Percentiles rank a stretch among this genome's conserved stretches.
phyloP scores from a whole-genome alignment of 139 green algal species.

The Chlorella sorokiniana region DNA sequence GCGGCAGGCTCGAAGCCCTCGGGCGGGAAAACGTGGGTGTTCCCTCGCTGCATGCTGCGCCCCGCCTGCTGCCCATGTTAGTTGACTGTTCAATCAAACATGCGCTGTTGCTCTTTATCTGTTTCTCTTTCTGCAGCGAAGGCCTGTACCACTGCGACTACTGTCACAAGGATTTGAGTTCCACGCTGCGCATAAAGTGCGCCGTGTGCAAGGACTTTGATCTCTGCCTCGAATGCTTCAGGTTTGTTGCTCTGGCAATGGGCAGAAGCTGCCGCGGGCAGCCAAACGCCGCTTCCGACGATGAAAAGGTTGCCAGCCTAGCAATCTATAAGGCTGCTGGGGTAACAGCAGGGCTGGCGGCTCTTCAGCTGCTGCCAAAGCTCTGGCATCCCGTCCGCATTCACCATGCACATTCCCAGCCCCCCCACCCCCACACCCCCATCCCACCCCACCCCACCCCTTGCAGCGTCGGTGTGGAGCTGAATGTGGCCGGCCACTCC shows the following conservation, averaged over 20 bases:
- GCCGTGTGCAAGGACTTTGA: constrained; percentile 91
- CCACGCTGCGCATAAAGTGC: constrained; percentile 91
- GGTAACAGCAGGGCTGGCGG: too few species aligned
- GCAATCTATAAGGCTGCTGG: too few species aligned
- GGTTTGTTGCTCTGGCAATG: too few species aligned
- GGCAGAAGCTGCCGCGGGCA: background rate
- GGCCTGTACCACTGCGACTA: constrained; percentile 96
- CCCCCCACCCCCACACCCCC: background rate
- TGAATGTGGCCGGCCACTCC: constrained; percentile 65
- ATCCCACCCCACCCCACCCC: background rate
- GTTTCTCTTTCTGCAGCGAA: too few species aligned
- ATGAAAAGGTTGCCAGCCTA: background rate
- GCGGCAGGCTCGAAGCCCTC: background rate
- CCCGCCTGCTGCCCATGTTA: background rate
- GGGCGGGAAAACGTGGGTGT: constrained; percentile 13
- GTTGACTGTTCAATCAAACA: background rate
- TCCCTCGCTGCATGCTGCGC: background rate
- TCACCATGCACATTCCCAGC: background rate
- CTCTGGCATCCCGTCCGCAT: background rate
- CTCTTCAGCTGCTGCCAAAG: too few species aligned
- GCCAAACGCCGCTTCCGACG: too few species aligned
- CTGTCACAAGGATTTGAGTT: constrained; percentile 89
- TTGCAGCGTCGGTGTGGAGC: constrained; percentile 16
- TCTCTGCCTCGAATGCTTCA: constrained; percentile 98
- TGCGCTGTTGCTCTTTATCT: too few species aligned